These are phyloP conservation scores for Prunella vulgaris DNA, from an alignment of 257 asterid genomes.

Conservation along the genomic window DNA sequence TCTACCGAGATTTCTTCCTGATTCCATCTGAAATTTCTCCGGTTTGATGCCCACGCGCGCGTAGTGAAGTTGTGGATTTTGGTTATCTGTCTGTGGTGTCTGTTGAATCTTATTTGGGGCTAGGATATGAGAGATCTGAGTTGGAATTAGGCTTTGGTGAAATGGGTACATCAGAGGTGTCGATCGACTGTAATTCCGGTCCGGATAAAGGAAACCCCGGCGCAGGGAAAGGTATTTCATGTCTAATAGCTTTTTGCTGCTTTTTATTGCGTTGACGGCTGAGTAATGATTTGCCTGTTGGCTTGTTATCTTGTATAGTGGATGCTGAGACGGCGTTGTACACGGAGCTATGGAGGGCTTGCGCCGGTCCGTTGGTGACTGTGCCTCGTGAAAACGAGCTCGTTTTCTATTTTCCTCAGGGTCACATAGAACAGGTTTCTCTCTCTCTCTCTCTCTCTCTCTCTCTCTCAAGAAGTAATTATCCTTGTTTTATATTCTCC, in stretches of 20 bases:
- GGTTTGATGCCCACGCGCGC: neutral
- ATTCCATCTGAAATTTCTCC: neutral
- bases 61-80: conserved; percentile 2
- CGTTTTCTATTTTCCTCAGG: conserved; percentile 93
- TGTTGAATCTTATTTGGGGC: neutral
- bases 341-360: conserved; percentile 90
- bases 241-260: neutral
- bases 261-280: neutral
- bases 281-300: neutral
- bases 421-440: conserved; percentile 92
- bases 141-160: conserved; percentile 13
- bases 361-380: conserved; percentile 96
- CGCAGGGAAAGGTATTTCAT: conserved; percentile 39
- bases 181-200: conserved; percentile 34
- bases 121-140: conserved; percentile 71
- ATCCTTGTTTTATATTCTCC: too few relatives aligned
- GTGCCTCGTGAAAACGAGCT: conserved; percentile 79
- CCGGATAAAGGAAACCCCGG: conserved; percentile 34
- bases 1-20: conserved; percentile 17
- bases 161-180: conserved; percentile 60
- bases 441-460: neutral
- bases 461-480: too few relatives aligned
- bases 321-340: conserved; percentile 80
- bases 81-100: neutral
- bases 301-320: conserved; percentile 24